Evolutionary conservation across 1,284 basidiomycete genomes (phyloP).

Genomic region (Paramarasmius palmivorus): DNA sequence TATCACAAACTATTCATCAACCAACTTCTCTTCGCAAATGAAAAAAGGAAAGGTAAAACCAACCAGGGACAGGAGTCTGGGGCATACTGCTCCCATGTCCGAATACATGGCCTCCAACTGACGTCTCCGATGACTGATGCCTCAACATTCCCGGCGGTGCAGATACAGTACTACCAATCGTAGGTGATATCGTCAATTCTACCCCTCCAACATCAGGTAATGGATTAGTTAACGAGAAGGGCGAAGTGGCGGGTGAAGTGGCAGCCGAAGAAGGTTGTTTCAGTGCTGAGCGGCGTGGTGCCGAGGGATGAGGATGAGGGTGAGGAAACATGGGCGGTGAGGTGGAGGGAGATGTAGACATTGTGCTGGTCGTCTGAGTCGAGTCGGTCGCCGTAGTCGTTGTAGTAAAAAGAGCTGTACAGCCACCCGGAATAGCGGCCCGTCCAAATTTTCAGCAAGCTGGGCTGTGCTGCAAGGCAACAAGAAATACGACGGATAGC

Average conservation of each 20-base stretch:
- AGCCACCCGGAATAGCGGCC: no score
- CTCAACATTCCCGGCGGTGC: background rate
- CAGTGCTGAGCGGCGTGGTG: constrained; percentile 14
- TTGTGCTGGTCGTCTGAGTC: no score
- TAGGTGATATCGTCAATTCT: constrained; percentile 5
- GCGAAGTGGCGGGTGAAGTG: constrained; percentile 8
- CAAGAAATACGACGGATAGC: no score
- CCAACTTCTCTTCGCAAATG: no score
- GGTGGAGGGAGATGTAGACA: background rate
- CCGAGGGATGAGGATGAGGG: background rate
- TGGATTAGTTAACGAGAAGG: background rate
- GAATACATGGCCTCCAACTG: no score
- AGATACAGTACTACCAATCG: background rate
- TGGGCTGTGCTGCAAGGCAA: no score
- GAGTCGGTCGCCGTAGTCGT: no score
- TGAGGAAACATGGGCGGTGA: background rate
- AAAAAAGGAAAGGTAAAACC: no score
- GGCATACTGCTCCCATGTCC: background rate
- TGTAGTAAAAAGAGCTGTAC: no score
- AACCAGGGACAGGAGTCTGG: constrained; percentile 11
- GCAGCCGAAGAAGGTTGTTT: constrained; percentile 13
- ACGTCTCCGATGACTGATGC: background rate
- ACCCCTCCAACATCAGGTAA: background rate
- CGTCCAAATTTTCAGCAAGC: no score
- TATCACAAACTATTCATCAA: no score